Percentiles rank a stretch among this genome's conserved stretches.
phyloP scores from a whole-genome alignment of 2,329 filamentous ascomycete genomes.

The Trichoderma koningii region DNA sequence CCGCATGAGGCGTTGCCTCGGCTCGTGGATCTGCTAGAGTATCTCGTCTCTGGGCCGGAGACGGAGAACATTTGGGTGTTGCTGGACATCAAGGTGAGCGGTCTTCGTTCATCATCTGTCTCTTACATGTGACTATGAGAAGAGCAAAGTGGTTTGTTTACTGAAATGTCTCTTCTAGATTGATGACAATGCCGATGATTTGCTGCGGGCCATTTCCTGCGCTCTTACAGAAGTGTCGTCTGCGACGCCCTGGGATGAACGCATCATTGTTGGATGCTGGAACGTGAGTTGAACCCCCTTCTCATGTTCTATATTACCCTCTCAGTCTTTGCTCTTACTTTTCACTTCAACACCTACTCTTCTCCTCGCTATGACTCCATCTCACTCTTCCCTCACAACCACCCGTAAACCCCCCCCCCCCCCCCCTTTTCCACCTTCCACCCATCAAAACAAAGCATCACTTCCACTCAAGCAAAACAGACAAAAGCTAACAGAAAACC shows the following conservation, averaged over 20 bases:
- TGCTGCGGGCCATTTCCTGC: conserved; percentile 69
- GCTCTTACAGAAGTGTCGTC: conserved; percentile 58
- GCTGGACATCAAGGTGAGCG: conserved; percentile 79
- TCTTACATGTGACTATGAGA: background rate
- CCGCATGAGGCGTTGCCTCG: conserved; percentile 74
- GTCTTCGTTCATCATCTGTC: no score
- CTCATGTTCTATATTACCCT: conserved; percentile 23
- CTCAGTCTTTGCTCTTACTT: background rate
- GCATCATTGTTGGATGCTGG: conserved; percentile 83
- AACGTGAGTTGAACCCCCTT: conserved; percentile 50
- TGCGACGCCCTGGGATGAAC: conserved; percentile 65
- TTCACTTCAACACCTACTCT: background rate
- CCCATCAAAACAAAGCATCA: background rate
- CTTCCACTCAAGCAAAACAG: background rate
- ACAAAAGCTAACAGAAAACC: background rate
- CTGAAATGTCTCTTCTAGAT: conserved; percentile 47
- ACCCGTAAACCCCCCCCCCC: background rate
- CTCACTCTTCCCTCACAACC: no score
- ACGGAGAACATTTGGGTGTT: conserved; percentile 74
- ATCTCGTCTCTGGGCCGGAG: conserved; percentile 58
- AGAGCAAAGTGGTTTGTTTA: background rate
- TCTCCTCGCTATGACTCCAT: no score
- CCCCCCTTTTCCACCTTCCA: background rate
- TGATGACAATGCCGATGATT: conserved; percentile 67
- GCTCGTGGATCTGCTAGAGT: conserved; percentile 72